phyloP scores from a whole-genome alignment of 1,139 yeast species.

The Blastobotrys capitulatus region DNA sequence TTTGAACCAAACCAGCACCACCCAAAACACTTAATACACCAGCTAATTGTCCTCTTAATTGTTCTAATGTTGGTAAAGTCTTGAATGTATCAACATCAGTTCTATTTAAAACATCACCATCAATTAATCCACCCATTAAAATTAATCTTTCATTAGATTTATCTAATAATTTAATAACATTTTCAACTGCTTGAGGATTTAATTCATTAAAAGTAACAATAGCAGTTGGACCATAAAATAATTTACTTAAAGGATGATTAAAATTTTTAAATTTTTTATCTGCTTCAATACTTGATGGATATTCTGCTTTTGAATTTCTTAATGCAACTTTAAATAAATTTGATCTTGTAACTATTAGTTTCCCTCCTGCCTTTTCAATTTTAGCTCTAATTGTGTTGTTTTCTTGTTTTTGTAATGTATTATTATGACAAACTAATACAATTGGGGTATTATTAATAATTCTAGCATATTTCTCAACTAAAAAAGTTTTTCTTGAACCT shows the following conservation, averaged over 20 bases:
- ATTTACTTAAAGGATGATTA: constrained; percentile 60
- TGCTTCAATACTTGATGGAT: constrained; percentile 69
- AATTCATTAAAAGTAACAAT: constrained; percentile 62
- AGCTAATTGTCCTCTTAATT: constrained; percentile 73
- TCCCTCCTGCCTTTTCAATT: constrained; percentile 59
- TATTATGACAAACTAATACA: constrained; percentile 75
- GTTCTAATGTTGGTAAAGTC: constrained; percentile 63
- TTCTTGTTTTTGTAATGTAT: constrained; percentile 68
- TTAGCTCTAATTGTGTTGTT: constrained; percentile 58
- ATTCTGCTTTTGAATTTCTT: constrained; percentile 59
- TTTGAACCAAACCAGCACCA: constrained; percentile 84
- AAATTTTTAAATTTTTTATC: constrained; percentile 26
- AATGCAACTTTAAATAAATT: constrained; percentile 69
- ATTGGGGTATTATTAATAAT: constrained; percentile 64
- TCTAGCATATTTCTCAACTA: constrained; percentile 72
- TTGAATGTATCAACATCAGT: constrained; percentile 58
- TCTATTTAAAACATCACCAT: constrained; percentile 50
- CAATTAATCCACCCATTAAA: constrained; percentile 80
- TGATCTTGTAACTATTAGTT: constrained; percentile 60
- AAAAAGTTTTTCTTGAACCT: constrained; percentile 62
- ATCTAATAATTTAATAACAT: constrained; percentile 56
- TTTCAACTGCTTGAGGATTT: constrained; percentile 63
- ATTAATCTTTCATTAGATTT: constrained; percentile 66
- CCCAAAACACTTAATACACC: constrained; percentile 80
- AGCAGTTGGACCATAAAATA: constrained; percentile 82